Conservation (phyloP, 495 filamentous ascomycete species). For the Neurospora pannonica region DNA sequence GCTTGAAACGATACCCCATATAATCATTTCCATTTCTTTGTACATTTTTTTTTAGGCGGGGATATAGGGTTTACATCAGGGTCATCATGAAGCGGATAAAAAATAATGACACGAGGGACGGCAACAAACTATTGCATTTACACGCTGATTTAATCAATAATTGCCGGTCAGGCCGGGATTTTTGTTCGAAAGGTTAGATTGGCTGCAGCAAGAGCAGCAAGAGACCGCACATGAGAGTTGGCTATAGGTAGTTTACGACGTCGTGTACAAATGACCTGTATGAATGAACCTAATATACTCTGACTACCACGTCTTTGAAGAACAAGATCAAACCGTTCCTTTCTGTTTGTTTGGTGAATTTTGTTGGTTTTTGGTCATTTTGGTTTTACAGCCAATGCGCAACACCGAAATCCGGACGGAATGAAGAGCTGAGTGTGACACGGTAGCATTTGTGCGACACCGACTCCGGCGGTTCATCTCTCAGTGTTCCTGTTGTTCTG, state of each 20-base stretch:
- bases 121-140: conserved; percentile 5
- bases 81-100: conserved; percentile 15
- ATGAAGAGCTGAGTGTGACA: neutral
- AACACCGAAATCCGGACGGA: neutral
- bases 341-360: neutral
- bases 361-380: neutral
- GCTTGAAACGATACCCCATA: neutral
- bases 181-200: neutral
- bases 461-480: neutral
- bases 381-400: neutral
- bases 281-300: neutral
- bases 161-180: conserved; percentile 1
- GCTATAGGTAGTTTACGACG: neutral
- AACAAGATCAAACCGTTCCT: neutral
- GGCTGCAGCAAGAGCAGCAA: neutral
- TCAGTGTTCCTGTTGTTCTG: neutral
- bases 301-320: neutral
- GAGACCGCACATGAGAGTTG: neutral
- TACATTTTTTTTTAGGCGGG: conserved; percentile 5
- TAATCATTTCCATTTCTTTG: conserved; percentile 6
- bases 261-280: neutral
- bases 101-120: neutral
- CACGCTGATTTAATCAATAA: conserved; percentile 10
- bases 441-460: neutral
- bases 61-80: conserved; percentile 7